A percentile compares a stretch with the other conserved stretches of the same genome.
Evolutionary conservation across 176 grass and related monocot species (phyloP).

Genomic region (Otatea glauca): DNA sequence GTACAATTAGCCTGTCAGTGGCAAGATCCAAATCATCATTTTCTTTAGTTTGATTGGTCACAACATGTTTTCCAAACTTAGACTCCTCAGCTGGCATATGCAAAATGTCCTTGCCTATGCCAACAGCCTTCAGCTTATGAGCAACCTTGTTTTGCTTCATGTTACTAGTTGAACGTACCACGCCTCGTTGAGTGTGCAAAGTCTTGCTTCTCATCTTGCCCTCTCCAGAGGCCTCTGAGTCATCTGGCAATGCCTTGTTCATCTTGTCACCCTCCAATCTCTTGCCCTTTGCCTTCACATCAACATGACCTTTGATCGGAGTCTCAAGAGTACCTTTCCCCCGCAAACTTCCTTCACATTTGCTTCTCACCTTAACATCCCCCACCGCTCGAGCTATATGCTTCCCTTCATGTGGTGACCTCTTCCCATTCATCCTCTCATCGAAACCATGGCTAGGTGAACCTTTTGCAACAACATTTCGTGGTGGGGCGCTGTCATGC

Average conservation of each 20-base stretch:
- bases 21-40: conserved; percentile 16
- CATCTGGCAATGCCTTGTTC: conserved; percentile 24
- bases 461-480: conserved; percentile 12
- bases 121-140: conserved; percentile 20
- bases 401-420: not conserved
- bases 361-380: conserved; percentile 17
- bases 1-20: conserved; percentile 39
- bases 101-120: not conserved
- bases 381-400: not conserved
- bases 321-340: not conserved
- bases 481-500: not conserved
- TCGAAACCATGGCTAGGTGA: not conserved
- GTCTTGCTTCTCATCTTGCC: conserved; percentile 6
- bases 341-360: conserved; percentile 5
- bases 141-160: conserved; percentile 14
- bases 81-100: conserved; percentile 1
- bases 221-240: not conserved
- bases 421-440: conserved; percentile 30
- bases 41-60: conserved; percentile 5
- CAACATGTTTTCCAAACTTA: conserved; percentile 22
- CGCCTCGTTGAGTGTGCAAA: not conserved
- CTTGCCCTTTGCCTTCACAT: conserved; percentile 38
- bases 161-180: not conserved
- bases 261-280: conserved; percentile 13
- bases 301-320: not conserved